Percentiles rank a stretch among this genome's conserved stretches.
These are phyloP conservation scores for Candida sithepensis DNA, from an alignment of 805 yeast genomes.

Conservation along the genomic window DNA sequence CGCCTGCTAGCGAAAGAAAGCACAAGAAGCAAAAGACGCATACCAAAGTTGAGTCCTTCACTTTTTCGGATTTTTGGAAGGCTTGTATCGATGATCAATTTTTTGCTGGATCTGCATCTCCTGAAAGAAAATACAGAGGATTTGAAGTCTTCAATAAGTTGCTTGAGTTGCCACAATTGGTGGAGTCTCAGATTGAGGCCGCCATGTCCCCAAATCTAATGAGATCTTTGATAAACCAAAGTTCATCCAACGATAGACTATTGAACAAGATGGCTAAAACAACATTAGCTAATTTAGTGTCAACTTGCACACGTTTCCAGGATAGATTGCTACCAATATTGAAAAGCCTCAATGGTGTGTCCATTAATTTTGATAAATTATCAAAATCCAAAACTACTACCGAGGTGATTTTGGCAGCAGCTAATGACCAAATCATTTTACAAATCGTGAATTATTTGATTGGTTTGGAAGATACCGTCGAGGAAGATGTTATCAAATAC, in stretches of 20 bases:
- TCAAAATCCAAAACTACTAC: slow-evolving; percentile 71
- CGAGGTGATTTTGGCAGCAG: slow-evolving; percentile 30
- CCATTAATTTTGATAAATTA: slow-evolving; percentile 68
- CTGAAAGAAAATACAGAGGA: slow-evolving; percentile 85
- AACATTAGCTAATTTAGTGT: slow-evolving; percentile 42
- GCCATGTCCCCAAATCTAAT: slow-evolving; percentile 62
- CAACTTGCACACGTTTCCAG: slow-evolving; percentile 35
- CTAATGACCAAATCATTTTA: slow-evolving; percentile 8
- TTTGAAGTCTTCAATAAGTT: slow-evolving; percentile 63
- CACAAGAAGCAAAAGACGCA: slow-evolving; percentile 35
- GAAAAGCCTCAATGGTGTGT: slow-evolving; percentile 42
- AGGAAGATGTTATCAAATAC: slow-evolving; percentile 19
- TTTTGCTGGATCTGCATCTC: slow-evolving; percentile 72
- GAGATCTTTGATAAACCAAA: slow-evolving; percentile 73
- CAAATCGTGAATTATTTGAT: slow-evolving; percentile 12
- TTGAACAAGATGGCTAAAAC: slow-evolving; percentile 64
- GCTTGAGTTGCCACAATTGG: slow-evolving; percentile 27
- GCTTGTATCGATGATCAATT: slow-evolving; percentile 74
- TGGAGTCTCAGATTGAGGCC: slow-evolving; percentile 12
- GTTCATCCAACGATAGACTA: slow-evolving; percentile 59
- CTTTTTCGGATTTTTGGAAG: slow-evolving; percentile 71
- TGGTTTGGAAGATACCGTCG: slow-evolving; percentile 12
- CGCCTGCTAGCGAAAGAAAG: slow-evolving; percentile 21
- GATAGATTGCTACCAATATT: slow-evolving; percentile 28
- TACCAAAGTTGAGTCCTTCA: slow-evolving; percentile 24